Conservation (phyloP, 1,139 yeast species). For the Zhuliangozyma blackwelliae region DNA sequence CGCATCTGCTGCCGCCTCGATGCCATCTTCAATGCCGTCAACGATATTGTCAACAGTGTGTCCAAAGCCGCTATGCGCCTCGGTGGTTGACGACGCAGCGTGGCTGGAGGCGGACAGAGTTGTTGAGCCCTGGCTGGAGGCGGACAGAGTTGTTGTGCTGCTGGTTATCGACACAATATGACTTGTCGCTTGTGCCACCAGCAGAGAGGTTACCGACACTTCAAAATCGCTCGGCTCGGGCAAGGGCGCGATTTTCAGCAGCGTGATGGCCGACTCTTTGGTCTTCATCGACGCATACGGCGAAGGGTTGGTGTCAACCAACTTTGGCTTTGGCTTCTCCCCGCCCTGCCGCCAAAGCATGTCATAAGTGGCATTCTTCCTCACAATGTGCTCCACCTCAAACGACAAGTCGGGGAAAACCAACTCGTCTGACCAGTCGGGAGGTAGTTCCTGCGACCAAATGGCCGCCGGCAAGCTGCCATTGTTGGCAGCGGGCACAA, state of each 20-base stretch:
- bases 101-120: slow-evolving; percentile 1
- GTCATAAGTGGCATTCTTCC: slow-evolving; percentile 49
- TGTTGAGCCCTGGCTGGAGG: neutral
- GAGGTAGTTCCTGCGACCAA: slow-evolving; percentile 30
- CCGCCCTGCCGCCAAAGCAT: slow-evolving; percentile 29
- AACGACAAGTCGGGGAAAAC: slow-evolving; percentile 59
- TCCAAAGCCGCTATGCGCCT: slow-evolving; percentile 14
- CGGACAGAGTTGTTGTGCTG: no score
- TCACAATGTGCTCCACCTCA: slow-evolving; percentile 41
- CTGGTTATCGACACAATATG: no score
- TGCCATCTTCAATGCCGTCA: slow-evolving; percentile 27
- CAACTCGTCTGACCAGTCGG: slow-evolving; percentile 51
- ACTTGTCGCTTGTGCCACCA: no score
- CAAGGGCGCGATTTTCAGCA: slow-evolving; percentile 18
- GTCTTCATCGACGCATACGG: slow-evolving; percentile 25
- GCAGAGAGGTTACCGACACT: neutral
- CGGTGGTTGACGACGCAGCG: slow-evolving; percentile 5
- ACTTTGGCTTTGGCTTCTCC: neutral
- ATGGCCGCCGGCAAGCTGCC: slow-evolving; percentile 40
- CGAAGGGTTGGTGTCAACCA: slow-evolving; percentile 16
- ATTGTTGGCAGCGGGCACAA: slow-evolving; percentile 57
- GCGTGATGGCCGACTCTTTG: slow-evolving; percentile 22
- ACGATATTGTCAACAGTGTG: slow-evolving; percentile 23
- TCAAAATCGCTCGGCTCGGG: slow-evolving; percentile 36
- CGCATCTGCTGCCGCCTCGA: slow-evolving; percentile 13